Conservation (phyloP, 192 early-diverging fungal genomes). For the Linnemannia elongata region DNA sequence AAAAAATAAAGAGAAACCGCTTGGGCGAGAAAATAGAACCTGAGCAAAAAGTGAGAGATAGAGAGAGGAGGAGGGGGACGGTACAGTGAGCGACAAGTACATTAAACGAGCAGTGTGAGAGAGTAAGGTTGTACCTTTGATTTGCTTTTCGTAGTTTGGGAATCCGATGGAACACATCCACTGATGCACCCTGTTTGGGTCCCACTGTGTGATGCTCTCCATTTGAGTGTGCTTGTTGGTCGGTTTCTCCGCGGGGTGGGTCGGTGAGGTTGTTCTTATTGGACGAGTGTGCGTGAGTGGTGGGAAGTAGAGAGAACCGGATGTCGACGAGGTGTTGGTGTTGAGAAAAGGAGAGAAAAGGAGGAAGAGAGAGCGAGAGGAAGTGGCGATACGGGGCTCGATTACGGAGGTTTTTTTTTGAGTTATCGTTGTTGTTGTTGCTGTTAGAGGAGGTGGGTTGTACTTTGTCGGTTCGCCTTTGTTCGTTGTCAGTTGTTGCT, state of each 20-base stretch:
- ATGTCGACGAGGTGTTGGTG: not conserved
- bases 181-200: slow-evolving; percentile 65
- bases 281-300: not conserved
- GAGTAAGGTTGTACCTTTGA: slow-evolving; percentile 59
- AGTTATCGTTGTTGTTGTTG: not conserved
- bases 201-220: slow-evolving; percentile 70
- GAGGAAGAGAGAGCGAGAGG: not conserved
- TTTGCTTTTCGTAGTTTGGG: slow-evolving; percentile 66
- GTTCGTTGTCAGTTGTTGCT: not conserved
- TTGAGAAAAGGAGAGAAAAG: not conserved
- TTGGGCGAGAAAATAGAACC: not conserved
- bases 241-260: not conserved
- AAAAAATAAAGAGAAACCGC: not conserved
- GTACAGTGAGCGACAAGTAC: too few relatives aligned
- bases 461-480: not conserved
- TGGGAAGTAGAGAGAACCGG: not conserved
- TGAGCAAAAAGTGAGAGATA: not conserved
- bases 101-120: too few relatives aligned
- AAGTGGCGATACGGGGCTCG: not conserved
- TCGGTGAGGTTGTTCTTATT: not conserved
- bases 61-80: too few relatives aligned
- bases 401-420: not conserved
- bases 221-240: slow-evolving; percentile 19
- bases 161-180: slow-evolving; percentile 70
- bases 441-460: not conserved